phyloP scores from a whole-genome alignment of 352 stramenopile species.

The Globisporangium parvum region DNA sequence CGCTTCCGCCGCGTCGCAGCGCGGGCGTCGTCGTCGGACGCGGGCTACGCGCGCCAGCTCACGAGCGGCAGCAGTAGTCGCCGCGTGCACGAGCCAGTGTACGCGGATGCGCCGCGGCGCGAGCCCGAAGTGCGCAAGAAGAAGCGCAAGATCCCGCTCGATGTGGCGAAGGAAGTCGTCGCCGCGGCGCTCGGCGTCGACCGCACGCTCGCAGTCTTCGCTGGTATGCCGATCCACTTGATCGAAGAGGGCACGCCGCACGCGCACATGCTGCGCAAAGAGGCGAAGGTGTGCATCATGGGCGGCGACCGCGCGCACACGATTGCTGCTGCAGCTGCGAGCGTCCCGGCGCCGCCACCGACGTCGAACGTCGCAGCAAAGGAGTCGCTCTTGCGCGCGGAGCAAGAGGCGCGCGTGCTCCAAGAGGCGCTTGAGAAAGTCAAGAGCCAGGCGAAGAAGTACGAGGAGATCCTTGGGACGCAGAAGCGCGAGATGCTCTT shows the following conservation, averaged over 20 bases:
- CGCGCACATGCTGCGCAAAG: conserved; percentile 71
- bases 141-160: conserved; percentile 78
- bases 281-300: conserved; percentile 76
- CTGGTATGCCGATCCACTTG: conserved; percentile 59
- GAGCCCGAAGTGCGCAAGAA: conserved; percentile 42
- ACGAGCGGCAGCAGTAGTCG: conserved; percentile 19
- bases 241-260: conserved; percentile 78
- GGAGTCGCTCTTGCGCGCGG: conserved; percentile 57
- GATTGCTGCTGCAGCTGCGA: neutral
- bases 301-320: conserved; percentile 12
- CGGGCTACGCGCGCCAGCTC: conserved; percentile 33
- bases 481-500: conserved; percentile 69
- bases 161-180: conserved; percentile 76
- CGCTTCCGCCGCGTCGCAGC: conserved; percentile 70
- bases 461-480: conserved; percentile 71
- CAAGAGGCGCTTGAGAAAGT: conserved; percentile 81
- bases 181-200: conserved; percentile 71
- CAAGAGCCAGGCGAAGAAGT: conserved; percentile 80
- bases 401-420: conserved; percentile 67
- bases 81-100: conserved; percentile 42
- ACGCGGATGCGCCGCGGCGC: conserved; percentile 10
- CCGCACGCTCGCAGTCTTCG: conserved; percentile 59
- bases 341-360: neutral
- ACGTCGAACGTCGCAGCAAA: conserved; percentile 39
- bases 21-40: conserved; percentile 35